These are phyloP conservation scores for Coelastrella sp. DNA, from an alignment of 139 green algal genomes.

Conservation along the genomic window DNA sequence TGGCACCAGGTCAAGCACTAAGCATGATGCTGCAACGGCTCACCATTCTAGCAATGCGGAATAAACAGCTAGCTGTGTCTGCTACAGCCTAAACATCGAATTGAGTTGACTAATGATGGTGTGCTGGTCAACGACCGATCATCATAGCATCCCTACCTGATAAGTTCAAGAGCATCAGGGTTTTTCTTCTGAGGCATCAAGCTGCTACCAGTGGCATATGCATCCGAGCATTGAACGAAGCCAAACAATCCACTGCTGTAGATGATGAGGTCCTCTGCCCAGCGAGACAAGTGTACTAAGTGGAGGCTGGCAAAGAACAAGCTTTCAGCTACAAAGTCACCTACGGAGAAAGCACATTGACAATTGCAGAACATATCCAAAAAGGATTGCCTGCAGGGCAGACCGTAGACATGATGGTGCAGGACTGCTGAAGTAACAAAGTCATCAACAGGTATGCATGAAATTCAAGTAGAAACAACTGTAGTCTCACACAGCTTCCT, in stretches of 20 bases:
- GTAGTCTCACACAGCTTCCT: too few relatives aligned
- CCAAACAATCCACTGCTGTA: constrained; percentile 91
- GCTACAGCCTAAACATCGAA: too few relatives aligned
- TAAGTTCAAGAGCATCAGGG: constrained; percentile 97
- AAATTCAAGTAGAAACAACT: too few relatives aligned
- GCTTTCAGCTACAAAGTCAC: constrained; percentile 95
- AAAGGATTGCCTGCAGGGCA: too few relatives aligned
- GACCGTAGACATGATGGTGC: too few relatives aligned
- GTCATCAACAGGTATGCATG: neutral
- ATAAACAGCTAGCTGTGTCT: too few relatives aligned
- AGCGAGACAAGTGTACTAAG: constrained; percentile 90
- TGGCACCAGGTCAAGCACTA: too few relatives aligned
- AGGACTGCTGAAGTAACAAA: too few relatives aligned
- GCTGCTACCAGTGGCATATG: constrained; percentile 94
- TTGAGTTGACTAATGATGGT: too few relatives aligned
- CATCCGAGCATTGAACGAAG: constrained; percentile 94
- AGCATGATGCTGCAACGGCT: too few relatives aligned
- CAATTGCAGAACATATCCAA: neutral
- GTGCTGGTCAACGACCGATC: too few relatives aligned
- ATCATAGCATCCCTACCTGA: constrained; percentile 87
- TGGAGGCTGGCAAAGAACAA: constrained; percentile 88
- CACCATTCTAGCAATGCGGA: too few relatives aligned
- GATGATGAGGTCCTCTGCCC: constrained; percentile 97
- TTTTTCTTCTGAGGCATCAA: constrained; percentile 99
- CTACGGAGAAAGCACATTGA: neutral